phyloP scores from a whole-genome alignment of 2,329 filamentous ascomycete species.

The Trichoderma lentiforme region DNA sequence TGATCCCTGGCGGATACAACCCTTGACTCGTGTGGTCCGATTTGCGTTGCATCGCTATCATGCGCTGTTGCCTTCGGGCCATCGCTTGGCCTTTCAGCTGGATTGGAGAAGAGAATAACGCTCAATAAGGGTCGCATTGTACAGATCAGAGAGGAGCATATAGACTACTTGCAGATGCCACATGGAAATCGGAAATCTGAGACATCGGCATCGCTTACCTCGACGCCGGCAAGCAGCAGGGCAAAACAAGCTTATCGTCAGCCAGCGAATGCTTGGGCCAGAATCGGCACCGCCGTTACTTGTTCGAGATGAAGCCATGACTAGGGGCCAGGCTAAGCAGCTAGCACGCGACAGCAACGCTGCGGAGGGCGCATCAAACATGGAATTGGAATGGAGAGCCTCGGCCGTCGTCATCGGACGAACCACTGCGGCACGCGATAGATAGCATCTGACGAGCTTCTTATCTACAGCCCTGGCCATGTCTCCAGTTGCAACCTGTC shows the following conservation, averaged over 20 bases:
- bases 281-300: slow-evolving; percentile 8
- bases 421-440: not conserved
- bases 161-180: not conserved
- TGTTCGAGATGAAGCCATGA: slow-evolving; percentile 1
- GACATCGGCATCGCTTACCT: not conserved
- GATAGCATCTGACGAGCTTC: not conserved
- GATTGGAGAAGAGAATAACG: not conserved
- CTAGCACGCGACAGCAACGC: slow-evolving; percentile 9
- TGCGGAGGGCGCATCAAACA: not conserved
- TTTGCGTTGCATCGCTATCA: not conserved
- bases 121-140: not conserved
- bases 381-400: not conserved
- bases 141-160: not conserved
- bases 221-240: not conserved
- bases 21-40: slow-evolving; percentile 6
- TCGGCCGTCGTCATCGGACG: slow-evolving; percentile 10
- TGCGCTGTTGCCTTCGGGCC: not conserved
- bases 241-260: slow-evolving; percentile 14
- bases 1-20: not conserved
- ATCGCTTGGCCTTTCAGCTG: not conserved
- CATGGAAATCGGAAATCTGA: not conserved
- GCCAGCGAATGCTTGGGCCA: not conserved
- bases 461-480: not conserved
- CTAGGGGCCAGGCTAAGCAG: not conserved
- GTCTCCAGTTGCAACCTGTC: not conserved